Evolutionary conservation across 371 early-diverging fungal species (phyloP), one percentile per base, ranked within the genome.

Genomic region (Homolaphlyctis polyrhiza): DNA sequence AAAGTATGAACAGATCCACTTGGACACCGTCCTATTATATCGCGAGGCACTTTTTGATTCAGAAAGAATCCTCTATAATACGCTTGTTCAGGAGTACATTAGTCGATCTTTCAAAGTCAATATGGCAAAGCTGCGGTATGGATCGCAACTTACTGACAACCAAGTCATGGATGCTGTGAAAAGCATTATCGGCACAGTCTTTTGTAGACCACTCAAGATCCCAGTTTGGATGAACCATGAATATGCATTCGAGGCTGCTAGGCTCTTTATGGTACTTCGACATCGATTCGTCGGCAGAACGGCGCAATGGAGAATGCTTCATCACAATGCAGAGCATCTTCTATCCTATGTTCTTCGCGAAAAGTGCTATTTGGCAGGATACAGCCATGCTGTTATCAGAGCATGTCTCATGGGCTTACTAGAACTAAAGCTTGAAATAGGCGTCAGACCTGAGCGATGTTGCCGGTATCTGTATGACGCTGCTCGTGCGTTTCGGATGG

Each of bases 401-500:
- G 2, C 55, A 14, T 3, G 21, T 4, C 55, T 55, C n/a, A 18
- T 55, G 3, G 3, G 13, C 3, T n/a, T 55, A 8, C 4, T 55
- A 5, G 3, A 27, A 3, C 55, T 55, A 2, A 25, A 13, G n/a
- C 3, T 55, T 6, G 55, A 55, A 18, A 8, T 2, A 18, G 4
- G 8, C 3, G 30, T 5, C 2, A 14, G 21, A 3, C 8, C 2
- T 25, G 2, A 3, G n/a, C 2, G 2, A 25, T 14, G 30, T 3
- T 13, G n/a, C 5, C 55, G 35, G 3, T 35, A 33, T 25, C 55
- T 55, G 35, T 55, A 55, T n/a, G 33, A 55, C 14, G 30, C 55
- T 27, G 55, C 55, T 11, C 55, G 55, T 3, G 55, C 35, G n/a
- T 55, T 33, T 25, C 55, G 55, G n/a, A 55, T 55, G 55, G 18